These are phyloP conservation scores for Papiliotrema laurentii DNA, from an alignment of 1,284 basidiomycete species.

Conservation along the genomic window DNA sequence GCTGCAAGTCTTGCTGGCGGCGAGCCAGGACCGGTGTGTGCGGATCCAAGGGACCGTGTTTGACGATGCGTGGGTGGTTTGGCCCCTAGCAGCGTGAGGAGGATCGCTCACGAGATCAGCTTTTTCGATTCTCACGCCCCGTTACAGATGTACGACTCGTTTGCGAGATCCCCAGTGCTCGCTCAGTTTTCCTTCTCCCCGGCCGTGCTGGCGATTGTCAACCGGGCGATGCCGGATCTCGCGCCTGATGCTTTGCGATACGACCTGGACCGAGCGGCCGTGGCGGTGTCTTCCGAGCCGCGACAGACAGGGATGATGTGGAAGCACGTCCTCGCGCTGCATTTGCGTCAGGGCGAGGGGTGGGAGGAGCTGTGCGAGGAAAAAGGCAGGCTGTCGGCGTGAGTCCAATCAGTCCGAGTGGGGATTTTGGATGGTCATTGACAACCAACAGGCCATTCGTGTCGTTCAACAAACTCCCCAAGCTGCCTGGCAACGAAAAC, in stretches of 20 bases:
- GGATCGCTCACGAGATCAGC: slow-evolving; percentile 12
- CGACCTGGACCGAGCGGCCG: slow-evolving; percentile 17
- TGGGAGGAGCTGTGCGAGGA: slow-evolving; percentile 33
- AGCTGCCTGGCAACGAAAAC: slow-evolving; percentile 46
- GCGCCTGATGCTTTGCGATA: slow-evolving; percentile 29
- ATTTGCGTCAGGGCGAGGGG: slow-evolving; percentile 30
- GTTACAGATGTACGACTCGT: slow-evolving; percentile 31
- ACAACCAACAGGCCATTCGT: slow-evolving; percentile 39
- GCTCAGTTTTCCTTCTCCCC: slow-evolving; percentile 43
- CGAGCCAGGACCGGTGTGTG: slow-evolving; percentile 34
- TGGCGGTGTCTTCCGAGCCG: slow-evolving; percentile 9
- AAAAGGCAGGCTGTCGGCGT: slow-evolving; percentile 32
- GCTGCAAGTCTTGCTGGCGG: slow-evolving; percentile 25
- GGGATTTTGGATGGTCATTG: neutral
- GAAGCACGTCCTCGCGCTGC: slow-evolving; percentile 44
- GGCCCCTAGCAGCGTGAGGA: neutral
- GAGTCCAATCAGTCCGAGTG: slow-evolving; percentile 9
- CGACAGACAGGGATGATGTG: slow-evolving; percentile 17
- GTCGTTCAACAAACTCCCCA: slow-evolving; percentile 44
- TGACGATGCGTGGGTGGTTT: slow-evolving; percentile 33
- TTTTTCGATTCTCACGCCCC: slow-evolving; percentile 42
- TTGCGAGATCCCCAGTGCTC: slow-evolving; percentile 39
- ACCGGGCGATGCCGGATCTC: slow-evolving; percentile 29
- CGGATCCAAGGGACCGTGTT: slow-evolving; percentile 41
- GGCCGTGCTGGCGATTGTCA: slow-evolving; percentile 34